phyloP scores from a whole-genome alignment of 2,329 filamentous ascomycete species.

The Immersiporthe knoxdaviesiana region DNA sequence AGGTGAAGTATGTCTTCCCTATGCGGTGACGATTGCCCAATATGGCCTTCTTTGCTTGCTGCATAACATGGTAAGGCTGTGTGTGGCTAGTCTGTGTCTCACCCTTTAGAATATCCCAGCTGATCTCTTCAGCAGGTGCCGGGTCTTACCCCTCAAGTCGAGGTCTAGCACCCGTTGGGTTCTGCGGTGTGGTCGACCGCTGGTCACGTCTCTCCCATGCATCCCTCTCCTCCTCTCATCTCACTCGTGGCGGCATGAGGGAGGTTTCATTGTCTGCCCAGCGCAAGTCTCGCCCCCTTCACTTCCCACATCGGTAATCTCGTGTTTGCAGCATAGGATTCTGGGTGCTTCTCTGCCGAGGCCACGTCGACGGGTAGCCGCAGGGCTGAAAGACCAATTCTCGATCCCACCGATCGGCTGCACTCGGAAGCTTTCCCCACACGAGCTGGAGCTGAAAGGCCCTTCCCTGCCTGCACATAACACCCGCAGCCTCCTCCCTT shows the following conservation, averaged over 20 bases:
- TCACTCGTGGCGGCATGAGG: not conserved
- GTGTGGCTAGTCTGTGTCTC: not conserved
- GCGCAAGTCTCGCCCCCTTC: not conserved
- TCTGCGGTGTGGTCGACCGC: not conserved
- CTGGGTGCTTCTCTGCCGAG: not conserved
- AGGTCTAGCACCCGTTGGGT: not conserved
- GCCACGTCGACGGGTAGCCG: not conserved
- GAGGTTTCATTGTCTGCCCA: not conserved
- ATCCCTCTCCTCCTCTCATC: not conserved
- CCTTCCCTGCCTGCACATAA: not conserved
- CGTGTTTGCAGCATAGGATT: not conserved
- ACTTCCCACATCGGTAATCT: not conserved
- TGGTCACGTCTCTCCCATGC: not conserved
- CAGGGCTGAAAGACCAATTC: not conserved
- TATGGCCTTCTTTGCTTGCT: not conserved
- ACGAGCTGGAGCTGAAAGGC: not conserved
- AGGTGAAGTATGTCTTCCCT: not conserved
- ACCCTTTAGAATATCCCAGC: not conserved
- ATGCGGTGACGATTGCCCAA: not conserved
- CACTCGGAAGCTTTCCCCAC: not conserved
- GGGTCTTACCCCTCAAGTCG: not conserved
- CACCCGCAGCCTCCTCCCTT: not conserved
- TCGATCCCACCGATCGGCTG: not conserved
- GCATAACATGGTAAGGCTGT: not conserved
- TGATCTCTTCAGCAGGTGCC: no score